Evolutionary conservation across 78 protist species (phyloP).

Genomic region (Dictyostelium purpureum): DNA sequence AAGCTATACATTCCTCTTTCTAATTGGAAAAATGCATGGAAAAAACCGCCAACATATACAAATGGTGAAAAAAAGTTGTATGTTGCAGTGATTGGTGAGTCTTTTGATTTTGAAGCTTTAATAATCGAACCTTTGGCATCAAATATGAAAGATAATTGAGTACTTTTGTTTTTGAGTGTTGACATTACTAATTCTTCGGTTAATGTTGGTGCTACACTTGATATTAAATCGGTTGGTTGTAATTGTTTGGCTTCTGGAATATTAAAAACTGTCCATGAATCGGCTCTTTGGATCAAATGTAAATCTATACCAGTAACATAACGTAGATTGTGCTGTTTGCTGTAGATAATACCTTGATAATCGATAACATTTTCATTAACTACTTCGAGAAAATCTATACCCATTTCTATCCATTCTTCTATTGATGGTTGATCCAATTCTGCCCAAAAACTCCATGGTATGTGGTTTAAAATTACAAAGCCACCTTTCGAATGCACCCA

Average conservation of each 20-base stretch:
- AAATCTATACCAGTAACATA: conserved; percentile 41
- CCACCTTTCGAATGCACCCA: conserved; percentile 39
- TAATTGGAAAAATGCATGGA: conserved; percentile 24
- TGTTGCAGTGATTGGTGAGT: neutral
- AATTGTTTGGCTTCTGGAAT: neutral
- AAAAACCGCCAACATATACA: conserved; percentile 33
- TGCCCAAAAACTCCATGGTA: conserved; percentile 54
- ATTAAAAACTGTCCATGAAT: conserved; percentile 38
- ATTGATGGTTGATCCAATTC: conserved; percentile 26
- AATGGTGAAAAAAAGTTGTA: conserved; percentile 7
- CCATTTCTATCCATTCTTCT: neutral
- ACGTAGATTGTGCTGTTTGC: neutral
- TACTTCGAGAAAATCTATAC: conserved; percentile 50
- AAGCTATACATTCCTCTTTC: conserved; percentile 46
- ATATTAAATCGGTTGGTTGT: neutral
- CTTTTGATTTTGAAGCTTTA: neutral
- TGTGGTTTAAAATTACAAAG: conserved; percentile 41
- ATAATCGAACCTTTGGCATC: neutral
- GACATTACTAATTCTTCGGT: neutral
- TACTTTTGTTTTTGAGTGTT: neutral
- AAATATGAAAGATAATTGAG: neutral
- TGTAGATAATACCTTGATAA: conserved; percentile 5
- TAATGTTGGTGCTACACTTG: neutral
- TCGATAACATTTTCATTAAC: conserved; percentile 18
- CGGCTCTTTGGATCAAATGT: neutral